These are phyloP conservation scores for Verbena officinalis DNA, from an alignment of 257 asterid species.

Conservation along the genomic window DNA sequence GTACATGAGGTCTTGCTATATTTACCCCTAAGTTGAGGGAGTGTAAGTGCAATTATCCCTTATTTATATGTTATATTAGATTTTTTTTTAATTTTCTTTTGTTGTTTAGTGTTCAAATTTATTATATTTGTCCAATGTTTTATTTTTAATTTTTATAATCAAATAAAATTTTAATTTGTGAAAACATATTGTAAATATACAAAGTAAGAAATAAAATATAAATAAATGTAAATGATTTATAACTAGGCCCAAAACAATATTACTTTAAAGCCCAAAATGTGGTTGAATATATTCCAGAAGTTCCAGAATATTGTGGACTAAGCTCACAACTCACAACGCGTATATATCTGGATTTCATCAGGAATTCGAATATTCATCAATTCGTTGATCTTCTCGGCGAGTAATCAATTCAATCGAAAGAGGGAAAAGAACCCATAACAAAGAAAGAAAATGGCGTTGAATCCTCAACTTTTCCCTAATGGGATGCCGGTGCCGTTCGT, in stretches of 20 bases:
- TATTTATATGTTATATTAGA: no score
- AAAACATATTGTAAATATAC: no score
- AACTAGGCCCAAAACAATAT: conserved; percentile 3
- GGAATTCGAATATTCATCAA: conserved; percentile 5
- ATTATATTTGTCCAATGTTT: no score
- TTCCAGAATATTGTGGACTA: conserved; percentile 29
- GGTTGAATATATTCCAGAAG: conserved; percentile 10
- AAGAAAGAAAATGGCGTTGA: conserved; percentile 63
- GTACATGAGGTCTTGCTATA: no score
- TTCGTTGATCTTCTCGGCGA: not conserved
- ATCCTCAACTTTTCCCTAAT: conserved; percentile 83
- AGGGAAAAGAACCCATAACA: not conserved
- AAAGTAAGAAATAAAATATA: no score
- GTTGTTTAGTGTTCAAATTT: no score
- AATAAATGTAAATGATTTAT: not conserved
- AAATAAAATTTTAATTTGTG: no score
- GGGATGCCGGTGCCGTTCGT: conserved; percentile 93
- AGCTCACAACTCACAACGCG: conserved; percentile 18
- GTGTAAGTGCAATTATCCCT: no score
- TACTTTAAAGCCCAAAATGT: conserved; percentile 10
- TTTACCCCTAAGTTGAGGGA: no score
- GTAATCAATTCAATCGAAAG: not conserved
- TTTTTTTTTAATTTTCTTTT: no score
- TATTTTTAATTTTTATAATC: no score
- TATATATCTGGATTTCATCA: conserved; percentile 16